Conservation (phyloP, 306 rosid genomes). For the Inga leiocalycina region DNA sequence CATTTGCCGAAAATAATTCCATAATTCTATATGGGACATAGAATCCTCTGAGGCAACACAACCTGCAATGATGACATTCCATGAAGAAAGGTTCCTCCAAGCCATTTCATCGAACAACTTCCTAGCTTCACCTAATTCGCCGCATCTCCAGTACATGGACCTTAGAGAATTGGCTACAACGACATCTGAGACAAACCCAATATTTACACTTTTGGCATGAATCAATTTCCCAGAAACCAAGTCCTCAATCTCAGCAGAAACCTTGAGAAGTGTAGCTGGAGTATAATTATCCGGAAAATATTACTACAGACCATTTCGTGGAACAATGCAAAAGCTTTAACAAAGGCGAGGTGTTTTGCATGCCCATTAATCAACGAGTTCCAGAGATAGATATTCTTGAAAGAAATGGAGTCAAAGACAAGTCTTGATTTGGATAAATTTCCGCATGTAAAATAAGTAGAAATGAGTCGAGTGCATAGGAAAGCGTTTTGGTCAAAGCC, state of each 20-base stretch:
- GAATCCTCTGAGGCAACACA: slow-evolving; percentile 34
- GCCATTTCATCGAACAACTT: slow-evolving; percentile 78
- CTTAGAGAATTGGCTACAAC: slow-evolving; percentile 68
- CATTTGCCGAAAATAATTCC: slow-evolving; percentile 52
- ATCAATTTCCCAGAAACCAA: slow-evolving; percentile 51
- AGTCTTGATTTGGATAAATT: slow-evolving; percentile 36
- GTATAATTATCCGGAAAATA: slow-evolving; percentile 68
- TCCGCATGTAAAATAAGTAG: slow-evolving; percentile 62
- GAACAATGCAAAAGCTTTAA: slow-evolving; percentile 51
- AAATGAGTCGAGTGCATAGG: slow-evolving; percentile 66
- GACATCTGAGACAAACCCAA: slow-evolving; percentile 57
- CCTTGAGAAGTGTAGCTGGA: slow-evolving; percentile 61
- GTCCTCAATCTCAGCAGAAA: slow-evolving; percentile 53
- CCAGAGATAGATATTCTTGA: slow-evolving; percentile 59
- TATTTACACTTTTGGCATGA: slow-evolving; percentile 62
- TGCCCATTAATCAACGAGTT: slow-evolving; percentile 63
- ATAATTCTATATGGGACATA: slow-evolving; percentile 32
- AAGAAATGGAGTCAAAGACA: slow-evolving; percentile 50
- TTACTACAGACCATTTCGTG: slow-evolving; percentile 48
- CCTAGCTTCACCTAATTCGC: slow-evolving; percentile 40
- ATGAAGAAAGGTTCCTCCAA: slow-evolving; percentile 57
- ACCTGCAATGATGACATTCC: slow-evolving; percentile 72
- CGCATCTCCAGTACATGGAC: slow-evolving; percentile 65
- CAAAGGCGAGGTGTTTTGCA: slow-evolving; percentile 43
- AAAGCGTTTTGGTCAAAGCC: slow-evolving; percentile 62